These are phyloP conservation scores for Entonaema liquescens DNA, from an alignment of 495 filamentous ascomycete species.

Conservation along the genomic window DNA sequence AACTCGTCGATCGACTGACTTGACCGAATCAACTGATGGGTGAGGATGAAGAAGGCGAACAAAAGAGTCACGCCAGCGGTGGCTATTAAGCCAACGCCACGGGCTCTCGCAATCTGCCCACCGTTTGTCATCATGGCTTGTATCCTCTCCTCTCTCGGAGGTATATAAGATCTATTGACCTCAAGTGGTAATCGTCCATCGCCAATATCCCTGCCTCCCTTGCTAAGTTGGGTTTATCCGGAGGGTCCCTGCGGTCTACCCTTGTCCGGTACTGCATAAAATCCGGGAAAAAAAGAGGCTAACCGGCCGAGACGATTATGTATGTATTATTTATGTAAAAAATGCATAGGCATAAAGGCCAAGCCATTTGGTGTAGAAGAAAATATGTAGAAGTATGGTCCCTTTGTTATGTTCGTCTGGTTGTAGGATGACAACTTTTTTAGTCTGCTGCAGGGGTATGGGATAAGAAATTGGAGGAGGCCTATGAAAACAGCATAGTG, in stretches of 20 bases:
- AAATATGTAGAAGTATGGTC: conserved; percentile 7
- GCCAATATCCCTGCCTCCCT: conserved; percentile 11
- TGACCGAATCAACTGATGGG: conserved; percentile 32
- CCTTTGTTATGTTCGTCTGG: conserved; percentile 21
- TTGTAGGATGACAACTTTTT: conserved; percentile 30
- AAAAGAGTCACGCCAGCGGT: conserved; percentile 37
- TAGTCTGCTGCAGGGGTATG: conserved; percentile 39
- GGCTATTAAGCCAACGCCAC: conserved; percentile 36
- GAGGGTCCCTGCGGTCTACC: conserved; percentile 34
- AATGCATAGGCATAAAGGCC: conserved; percentile 11
- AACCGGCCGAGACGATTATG: conserved; percentile 23
- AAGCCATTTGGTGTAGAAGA: not conserved
- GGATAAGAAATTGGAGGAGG: conserved; percentile 35
- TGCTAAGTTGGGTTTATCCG: conserved; percentile 39
- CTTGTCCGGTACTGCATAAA: conserved; percentile 38
- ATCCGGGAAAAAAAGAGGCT: conserved; percentile 35
- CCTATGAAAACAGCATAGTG: conserved; percentile 18
- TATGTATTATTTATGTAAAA: not conserved
- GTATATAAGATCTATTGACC: conserved; percentile 16
- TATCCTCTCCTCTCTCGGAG: conserved; percentile 19
- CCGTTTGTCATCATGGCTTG: conserved; percentile 29
- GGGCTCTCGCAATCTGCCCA: conserved; percentile 27
- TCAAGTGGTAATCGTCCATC: conserved; percentile 28
- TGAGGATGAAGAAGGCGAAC: conserved; percentile 37
- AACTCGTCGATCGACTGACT: conserved; percentile 31